phyloP scores from a whole-genome alignment of 2,329 filamentous ascomycete species.

The Cercospora sp. region DNA sequence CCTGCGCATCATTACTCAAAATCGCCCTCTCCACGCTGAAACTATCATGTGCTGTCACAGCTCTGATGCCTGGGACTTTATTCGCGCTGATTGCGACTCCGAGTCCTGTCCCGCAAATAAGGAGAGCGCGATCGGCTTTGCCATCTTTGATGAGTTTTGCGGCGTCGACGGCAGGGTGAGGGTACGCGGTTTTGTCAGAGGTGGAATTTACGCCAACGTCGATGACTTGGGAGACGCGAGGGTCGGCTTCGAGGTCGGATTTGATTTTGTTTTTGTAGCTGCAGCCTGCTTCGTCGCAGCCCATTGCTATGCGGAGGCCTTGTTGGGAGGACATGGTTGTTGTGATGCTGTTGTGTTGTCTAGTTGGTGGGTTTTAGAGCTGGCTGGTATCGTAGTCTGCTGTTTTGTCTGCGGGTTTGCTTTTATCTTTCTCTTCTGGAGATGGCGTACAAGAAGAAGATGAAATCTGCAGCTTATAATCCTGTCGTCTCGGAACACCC shows the following conservation, averaged over 20 bases:
- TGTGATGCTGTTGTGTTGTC: background rate
- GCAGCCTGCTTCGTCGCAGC: conserved; percentile 71
- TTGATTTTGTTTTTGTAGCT: conserved; percentile 78
- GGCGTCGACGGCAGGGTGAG: conserved; percentile 73
- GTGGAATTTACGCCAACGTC: conserved; percentile 71
- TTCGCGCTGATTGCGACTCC: conserved; percentile 88
- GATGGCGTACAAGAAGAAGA: conserved; percentile 3
- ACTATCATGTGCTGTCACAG: conserved; percentile 86
- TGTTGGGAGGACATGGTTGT: conserved; percentile 24
- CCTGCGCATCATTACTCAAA: conserved; percentile 82
- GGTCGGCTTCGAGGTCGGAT: conserved; percentile 66
- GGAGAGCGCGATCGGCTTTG: conserved; percentile 71
- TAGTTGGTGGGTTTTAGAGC: conserved; percentile 24
- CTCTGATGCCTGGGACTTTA: conserved; percentile 79
- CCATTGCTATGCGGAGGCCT: conserved; percentile 58
- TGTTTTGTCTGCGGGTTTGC: conserved; percentile 20
- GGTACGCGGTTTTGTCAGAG: conserved; percentile 77
- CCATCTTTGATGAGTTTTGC: conserved; percentile 64
- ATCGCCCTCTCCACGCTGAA: conserved; percentile 81
- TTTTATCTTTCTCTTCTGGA: conserved; percentile 30
- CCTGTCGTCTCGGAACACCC: background rate
- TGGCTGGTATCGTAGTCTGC: conserved; percentile 38
- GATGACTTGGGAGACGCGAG: conserved; percentile 65
- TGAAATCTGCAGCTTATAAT: conserved; percentile 11
- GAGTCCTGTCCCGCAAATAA: conserved; percentile 84